Evolutionary conservation across 352 stramenopile species (phyloP).

Genomic region (Phytopythium helicoides): DNA sequence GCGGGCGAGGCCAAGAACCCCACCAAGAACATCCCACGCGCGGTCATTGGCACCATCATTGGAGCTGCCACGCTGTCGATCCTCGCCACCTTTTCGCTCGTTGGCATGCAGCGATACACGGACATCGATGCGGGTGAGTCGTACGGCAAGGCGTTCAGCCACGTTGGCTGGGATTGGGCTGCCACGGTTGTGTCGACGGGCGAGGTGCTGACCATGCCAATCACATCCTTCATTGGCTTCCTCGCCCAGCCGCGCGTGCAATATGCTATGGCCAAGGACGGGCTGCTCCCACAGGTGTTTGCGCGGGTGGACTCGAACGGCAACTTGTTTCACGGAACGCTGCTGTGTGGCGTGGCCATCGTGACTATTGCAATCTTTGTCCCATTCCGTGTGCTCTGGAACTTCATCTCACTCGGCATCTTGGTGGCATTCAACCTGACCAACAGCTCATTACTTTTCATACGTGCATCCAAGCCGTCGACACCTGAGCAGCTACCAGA

Average conservation of each 20-base stretch:
- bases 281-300: constrained; percentile 89
- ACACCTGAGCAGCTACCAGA: neutral
- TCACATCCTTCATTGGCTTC: constrained; percentile 95
- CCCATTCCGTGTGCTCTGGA: constrained; percentile 86
- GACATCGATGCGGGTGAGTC: constrained; percentile 74
- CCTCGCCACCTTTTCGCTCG: constrained; percentile 89
- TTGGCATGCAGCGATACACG: constrained; percentile 90
- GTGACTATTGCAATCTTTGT: constrained; percentile 69
- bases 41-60: constrained; percentile 89
- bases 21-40: constrained; percentile 81
- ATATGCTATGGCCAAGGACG: constrained; percentile 93
- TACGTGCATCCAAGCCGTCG: constrained; percentile 38
- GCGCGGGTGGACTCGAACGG: constrained; percentile 59
- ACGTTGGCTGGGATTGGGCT: constrained; percentile 58
- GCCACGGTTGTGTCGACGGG: constrained; percentile 86
- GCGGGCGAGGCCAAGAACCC: constrained; percentile 88
- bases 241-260: constrained; percentile 90
- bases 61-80: constrained; percentile 80
- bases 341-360: constrained; percentile 50
- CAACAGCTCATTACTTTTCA: constrained; percentile 79
- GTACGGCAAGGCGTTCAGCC: constrained; percentile 76
- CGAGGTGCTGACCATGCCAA: constrained; percentile 93
- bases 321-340: constrained; percentile 69
- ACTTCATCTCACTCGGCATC: constrained; percentile 90
- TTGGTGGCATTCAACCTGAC: constrained; percentile 89